Percentiles rank a stretch among this genome's conserved stretches.
Evolutionary conservation across 257 asterid genomes (phyloP).

Genomic region (Coffea eugenioides): DNA sequence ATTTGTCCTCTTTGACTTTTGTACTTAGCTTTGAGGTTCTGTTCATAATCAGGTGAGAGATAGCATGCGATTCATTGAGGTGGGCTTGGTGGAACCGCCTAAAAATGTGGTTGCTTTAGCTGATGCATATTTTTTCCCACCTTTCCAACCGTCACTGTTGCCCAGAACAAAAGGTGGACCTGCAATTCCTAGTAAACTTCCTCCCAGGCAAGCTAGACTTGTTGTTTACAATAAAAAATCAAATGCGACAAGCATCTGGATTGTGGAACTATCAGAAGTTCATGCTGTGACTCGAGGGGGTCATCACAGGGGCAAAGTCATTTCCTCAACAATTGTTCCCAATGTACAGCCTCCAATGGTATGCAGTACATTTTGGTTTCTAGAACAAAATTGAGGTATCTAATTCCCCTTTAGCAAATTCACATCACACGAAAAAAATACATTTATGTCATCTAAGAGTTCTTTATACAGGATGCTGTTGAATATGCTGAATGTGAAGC

Average conservation of each 20-base stretch:
- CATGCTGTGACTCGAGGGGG: conserved; percentile 96
- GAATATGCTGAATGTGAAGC: conserved; percentile 99
- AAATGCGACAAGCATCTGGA: conserved; percentile 95
- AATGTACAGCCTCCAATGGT: conserved; percentile 99
- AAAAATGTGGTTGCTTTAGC: conserved; percentile 88
- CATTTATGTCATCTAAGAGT: background rate
- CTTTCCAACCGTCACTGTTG: conserved; percentile 90
- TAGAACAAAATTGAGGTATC: background rate
- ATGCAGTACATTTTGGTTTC: conserved; percentile 2
- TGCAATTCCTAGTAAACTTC: conserved; percentile 77
- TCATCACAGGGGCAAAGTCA: conserved; percentile 91
- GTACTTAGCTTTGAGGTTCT: background rate
- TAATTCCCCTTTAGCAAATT: too few species aligned
- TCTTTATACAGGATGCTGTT: conserved; percentile 70
- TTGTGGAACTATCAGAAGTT: conserved; percentile 86
- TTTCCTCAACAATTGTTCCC: conserved; percentile 67
- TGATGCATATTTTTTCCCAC: conserved; percentile 97
- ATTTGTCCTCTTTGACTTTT: background rate
- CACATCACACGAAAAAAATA: too few species aligned
- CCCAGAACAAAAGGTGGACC: conserved; percentile 85
- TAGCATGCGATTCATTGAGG: conserved; percentile 90
- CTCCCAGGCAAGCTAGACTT: conserved; percentile 89
- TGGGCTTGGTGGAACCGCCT: conserved; percentile 90
- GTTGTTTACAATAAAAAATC: conserved; percentile 84
- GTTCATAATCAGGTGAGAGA: conserved; percentile 72